phyloP scores from a whole-genome alignment of 805 yeast species.

The Cyberlindnera nakhonratchasimensis region DNA sequence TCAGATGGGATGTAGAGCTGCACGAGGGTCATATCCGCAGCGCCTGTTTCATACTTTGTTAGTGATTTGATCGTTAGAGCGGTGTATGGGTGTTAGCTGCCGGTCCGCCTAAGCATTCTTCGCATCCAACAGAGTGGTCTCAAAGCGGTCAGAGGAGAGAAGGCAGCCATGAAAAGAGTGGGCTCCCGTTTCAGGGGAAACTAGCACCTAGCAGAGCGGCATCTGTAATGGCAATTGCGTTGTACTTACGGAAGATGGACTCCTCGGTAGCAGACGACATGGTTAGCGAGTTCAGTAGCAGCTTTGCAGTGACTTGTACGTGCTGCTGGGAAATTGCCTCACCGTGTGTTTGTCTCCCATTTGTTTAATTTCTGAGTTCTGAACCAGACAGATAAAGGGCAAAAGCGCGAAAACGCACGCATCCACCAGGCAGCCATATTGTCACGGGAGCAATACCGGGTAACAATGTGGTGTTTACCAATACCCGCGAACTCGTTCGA shows the following conservation, averaged over 20 bases:
- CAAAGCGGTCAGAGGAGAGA: no score
- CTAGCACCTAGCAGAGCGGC: no score
- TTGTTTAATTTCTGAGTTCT: background rate
- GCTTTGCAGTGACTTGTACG: background rate
- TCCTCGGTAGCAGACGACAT: conserved; percentile 28
- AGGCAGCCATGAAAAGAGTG: background rate
- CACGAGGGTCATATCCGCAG: conserved; percentile 96
- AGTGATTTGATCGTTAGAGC: background rate
- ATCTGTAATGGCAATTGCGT: background rate
- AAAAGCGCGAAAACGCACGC: background rate
- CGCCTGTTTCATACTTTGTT: conserved; percentile 39
- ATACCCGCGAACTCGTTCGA: background rate
- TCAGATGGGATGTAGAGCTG: conserved; percentile 93
- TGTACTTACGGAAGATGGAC: conserved; percentile 38
- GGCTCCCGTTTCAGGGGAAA: no score
- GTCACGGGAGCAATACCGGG: background rate
- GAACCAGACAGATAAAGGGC: conserved; percentile 5
- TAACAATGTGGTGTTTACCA: no score
- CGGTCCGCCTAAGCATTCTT: no score
- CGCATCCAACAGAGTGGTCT: no score
- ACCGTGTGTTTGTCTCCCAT: no score
- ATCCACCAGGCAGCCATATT: background rate
- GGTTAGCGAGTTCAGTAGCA: background rate
- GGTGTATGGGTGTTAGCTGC: no score
- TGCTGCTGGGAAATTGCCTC: no score